Base-by-base conservation (phyloP, 2,329 filamentous ascomycete genomes). In the Fusarium equiseti region DNA sequence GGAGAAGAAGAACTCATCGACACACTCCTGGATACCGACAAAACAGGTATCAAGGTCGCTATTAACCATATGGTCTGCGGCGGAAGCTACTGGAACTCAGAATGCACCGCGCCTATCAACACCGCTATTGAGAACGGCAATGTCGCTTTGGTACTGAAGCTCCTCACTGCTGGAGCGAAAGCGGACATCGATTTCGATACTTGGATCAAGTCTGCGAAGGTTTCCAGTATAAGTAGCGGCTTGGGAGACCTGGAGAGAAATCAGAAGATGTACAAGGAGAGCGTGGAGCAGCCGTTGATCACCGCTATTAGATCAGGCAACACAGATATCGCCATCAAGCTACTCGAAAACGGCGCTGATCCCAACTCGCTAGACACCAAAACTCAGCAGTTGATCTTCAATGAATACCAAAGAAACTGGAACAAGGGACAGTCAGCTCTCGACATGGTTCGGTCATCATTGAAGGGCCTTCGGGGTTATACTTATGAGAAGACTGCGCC, bases 261-360 rank as follows among this genome's bases (percentile, higher is more conserved):
- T 58, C 79, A 85, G 60, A 77, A 79, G 2, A 71, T 73, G 0
- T 92, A 89, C 76, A 77, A 83, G 6, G 64, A 78, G 8, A 76
- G 72, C 2, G 75, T 86, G 13, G 83, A 87, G 57, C 92, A 95
- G 74, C 92, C 93, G 0, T 80, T 96, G 16, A 83, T 94, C 12
- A 62, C 84, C 6, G 92, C 93, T 16, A 85, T 80, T 75, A 88
- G 73, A 62, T 63, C 57, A 29, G 79, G 76, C n/a, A 73, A 74
- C 40, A 81, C 82, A 0, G 80, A 83, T 1, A 76, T 89, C 8
- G 88, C 88, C 2, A 73, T 88, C 6, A 81, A 86, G 43, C 83
- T 97, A 5, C 77, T 97, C 3, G 81, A 87, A 18, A 82, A 82
- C 18, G 92, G 92, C 3, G 91, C 87, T 6, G 87, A 95, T 78